Evolutionary conservation across 306 rosid genomes (phyloP), one percentile per base, ranked within the genome.

Genomic region (Pachyrhizus erosus): DNA sequence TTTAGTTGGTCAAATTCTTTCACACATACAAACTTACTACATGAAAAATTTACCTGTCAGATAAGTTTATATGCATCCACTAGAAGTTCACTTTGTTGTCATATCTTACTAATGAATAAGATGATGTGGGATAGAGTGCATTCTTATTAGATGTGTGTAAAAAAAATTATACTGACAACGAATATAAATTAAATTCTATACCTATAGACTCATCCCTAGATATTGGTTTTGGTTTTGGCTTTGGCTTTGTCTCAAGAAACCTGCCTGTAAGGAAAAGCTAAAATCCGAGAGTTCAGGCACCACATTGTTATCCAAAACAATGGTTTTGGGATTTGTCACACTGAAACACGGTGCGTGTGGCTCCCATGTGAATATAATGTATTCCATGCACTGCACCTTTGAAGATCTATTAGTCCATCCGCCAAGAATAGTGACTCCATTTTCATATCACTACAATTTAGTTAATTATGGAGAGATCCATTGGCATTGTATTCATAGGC

Each of bases 391-490:
- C 77, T 15, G 70, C 78, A 39, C 78, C 77, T 24, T 54, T 40
- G 77, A 69, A 69, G 11, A 79, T 55, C 14, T 80, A n/a, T n/a
- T 0, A 80, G 24, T 49, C 60, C 24, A 57, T 58, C 52, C 75
- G 48, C 54, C 80, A 70, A 74, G 1, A 73, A 64, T 11, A 67
- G 31, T 9, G 75, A 62, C 7, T 61, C 26, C 5, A 10, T 54
- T 42, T 61, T 11, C 42, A 3, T 33, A 1, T 52, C 58, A 52
- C 29, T 21, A 6, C 13, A 7, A 5, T 23, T 0, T 8, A 83
- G 18, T 15, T 11, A 71, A 23, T 77, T 5, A 37, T 15, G 4
- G 48, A 83, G 79, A 18, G 67, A 43, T n/a, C 83, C 75, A 15
- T 77, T 69, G 4, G 82, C 1, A 66, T 33, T 72, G 7, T 77